Evolutionary conservation across 495 filamentous ascomycete genomes (phyloP), one percentile per base, ranked within the genome.

Genomic region (Neurospora sp.): DNA sequence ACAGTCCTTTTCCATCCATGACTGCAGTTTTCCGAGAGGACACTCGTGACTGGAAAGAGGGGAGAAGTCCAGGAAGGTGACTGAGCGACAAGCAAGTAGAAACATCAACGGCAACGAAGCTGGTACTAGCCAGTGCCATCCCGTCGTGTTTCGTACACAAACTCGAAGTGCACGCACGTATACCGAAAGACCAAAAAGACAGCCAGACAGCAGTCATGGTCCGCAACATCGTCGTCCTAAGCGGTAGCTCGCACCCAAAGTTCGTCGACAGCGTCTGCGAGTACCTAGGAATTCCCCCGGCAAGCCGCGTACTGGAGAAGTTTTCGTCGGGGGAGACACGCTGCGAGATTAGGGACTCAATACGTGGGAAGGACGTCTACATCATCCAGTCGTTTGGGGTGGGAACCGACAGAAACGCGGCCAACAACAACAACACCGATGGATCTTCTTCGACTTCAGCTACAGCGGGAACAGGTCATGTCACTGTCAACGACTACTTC

Each of bases 291-390:
- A 89, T 99, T 71, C 92, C 94, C 2, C 87, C 89, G 3, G 92
- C 93, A 39, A 91, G 92, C 75, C 91, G 94, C 72, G 87, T 94
- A 71, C 87, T 98, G 70, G 89, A 87, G 75, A 98, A 97, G 83
- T 99, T 99, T 82, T 90, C 91, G 18, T 93, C 95, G 70, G 96
- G 96, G 65, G 96, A 98, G 77, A 98, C 92, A 72, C 90, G 96
- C 40, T 94, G 97, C 72, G 96, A 98, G 82, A 96, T 99, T 76
- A 85, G 92, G 78, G 96, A 98, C 83, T 96, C 93, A 31, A 94
- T 99, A 47, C 92, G 96, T 76, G 96, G 91, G 72, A 99, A 99
- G 81, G 96, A 98, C 86, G 95, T 99, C 78, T 97, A 96, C 82
- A 96, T 98, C 80, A 92, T 98, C 75, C 94, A 98, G 81, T 93